Conservation (phyloP, 2,329 filamentous ascomycete genomes). For the Diaporthe australafricana region DNA sequence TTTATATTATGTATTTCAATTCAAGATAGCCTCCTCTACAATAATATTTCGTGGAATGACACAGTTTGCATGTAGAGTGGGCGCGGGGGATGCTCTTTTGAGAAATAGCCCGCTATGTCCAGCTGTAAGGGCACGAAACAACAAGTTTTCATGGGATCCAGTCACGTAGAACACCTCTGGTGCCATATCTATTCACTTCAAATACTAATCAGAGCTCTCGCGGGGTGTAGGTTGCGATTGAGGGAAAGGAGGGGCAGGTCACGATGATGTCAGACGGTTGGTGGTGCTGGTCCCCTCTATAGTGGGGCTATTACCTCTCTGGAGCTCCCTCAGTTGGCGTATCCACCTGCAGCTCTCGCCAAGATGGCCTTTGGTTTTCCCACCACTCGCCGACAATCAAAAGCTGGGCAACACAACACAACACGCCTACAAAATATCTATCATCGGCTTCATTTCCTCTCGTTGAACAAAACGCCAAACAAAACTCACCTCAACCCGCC, state of each 20-base stretch:
- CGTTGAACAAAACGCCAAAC: neutral
- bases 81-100: too few relatives aligned
- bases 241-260: neutral
- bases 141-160: too few relatives aligned
- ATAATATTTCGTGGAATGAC: too few relatives aligned
- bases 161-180: too few relatives aligned
- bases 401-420: neutral
- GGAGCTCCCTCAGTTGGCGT: neutral
- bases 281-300: neutral
- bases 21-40: too few relatives aligned
- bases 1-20: too few relatives aligned
- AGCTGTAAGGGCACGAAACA: too few relatives aligned
- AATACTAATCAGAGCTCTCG: too few relatives aligned
- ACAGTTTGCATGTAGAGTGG: too few relatives aligned
- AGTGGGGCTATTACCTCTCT: neutral
- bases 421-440: conserved; percentile 13
- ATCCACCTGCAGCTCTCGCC: neutral
- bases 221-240: too few relatives aligned
- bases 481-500: neutral
- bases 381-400: conserved; percentile 13
- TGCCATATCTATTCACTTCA: too few relatives aligned
- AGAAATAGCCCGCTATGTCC: too few relatives aligned
- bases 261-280: conserved; percentile 28
- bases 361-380: conserved; percentile 22
- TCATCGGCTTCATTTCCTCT: neutral